Evolutionary conservation across 163 green algal species (phyloP).

Genomic region (Smithsoniella earleae): DNA sequence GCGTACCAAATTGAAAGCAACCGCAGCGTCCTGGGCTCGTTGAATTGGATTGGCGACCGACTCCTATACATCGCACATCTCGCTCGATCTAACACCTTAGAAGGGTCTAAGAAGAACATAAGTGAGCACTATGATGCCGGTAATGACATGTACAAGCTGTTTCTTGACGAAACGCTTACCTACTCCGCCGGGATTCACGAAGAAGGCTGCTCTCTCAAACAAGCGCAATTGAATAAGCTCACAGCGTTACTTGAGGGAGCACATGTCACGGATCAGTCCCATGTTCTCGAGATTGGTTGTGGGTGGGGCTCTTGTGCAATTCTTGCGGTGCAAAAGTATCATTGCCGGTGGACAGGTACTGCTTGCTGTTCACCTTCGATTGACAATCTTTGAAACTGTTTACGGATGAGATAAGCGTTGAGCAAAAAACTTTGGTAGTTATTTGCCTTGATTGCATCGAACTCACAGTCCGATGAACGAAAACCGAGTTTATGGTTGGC

Average conservation of each 20-base stretch:
- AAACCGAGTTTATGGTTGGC: too few species aligned
- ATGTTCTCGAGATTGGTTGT: conserved; percentile 94
- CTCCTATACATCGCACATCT: conserved; percentile 64
- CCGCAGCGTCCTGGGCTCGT: conserved; percentile 55
- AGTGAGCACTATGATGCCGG: conserved; percentile 93
- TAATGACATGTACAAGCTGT: conserved; percentile 66
- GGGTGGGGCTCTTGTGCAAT: conserved; percentile 79
- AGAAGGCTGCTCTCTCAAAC: conserved; percentile 34
- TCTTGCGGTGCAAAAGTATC: conserved; percentile 43
- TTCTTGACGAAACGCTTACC: conserved; percentile 89
- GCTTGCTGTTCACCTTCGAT: too few species aligned
- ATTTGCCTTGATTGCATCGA: too few species aligned
- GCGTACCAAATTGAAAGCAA: conserved; percentile 49
- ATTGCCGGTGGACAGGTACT: conserved; percentile 33
- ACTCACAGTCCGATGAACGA: too few species aligned
- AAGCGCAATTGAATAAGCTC: conserved; percentile 79
- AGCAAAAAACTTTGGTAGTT: too few species aligned
- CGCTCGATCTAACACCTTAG: conserved; percentile 67
- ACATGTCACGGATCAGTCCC: conserved; percentile 46
- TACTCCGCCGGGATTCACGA: conserved; percentile 74
- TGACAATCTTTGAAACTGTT: too few species aligned
- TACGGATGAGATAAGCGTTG: too few species aligned
- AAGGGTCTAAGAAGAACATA: conserved; percentile 79
- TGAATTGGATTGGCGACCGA: conserved; percentile 69
- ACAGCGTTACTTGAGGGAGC: conserved; percentile 71